Conservation (phyloP, 495 filamentous ascomycete genomes). For the Penicillium bovifimosum region DNA sequence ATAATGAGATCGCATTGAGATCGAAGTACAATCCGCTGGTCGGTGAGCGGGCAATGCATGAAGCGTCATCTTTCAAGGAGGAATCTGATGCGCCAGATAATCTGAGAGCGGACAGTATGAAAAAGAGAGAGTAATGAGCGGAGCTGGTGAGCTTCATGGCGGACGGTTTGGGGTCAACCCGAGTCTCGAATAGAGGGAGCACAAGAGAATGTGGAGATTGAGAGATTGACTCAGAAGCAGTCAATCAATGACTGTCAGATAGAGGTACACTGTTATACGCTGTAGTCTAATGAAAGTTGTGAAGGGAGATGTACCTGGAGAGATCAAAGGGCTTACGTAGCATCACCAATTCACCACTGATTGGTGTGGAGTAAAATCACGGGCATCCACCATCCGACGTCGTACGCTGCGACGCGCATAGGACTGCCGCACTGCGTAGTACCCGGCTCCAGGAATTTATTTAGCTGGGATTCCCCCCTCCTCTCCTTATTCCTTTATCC, state of each 20-base stretch:
- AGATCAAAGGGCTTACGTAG: constrained; percentile 16
- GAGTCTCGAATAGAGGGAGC: background rate
- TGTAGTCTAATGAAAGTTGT: background rate
- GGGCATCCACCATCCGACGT: constrained; percentile 17
- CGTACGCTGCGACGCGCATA: constrained; percentile 23
- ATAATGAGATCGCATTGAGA: constrained; percentile 65
- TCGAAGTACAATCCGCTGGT: constrained; percentile 83
- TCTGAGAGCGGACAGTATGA: constrained; percentile 16
- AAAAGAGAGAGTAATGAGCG: constrained; percentile 17
- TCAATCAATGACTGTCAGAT: background rate
- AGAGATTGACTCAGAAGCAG: background rate
- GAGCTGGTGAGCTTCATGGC: constrained; percentile 21
- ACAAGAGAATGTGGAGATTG: constrained; percentile 6
- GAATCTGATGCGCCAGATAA: constrained; percentile 22
- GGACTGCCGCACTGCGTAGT: background rate
- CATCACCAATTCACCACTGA: background rate
- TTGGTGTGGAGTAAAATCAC: constrained; percentile 17
- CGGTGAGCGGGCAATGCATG: constrained; percentile 76
- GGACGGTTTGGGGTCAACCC: background rate
- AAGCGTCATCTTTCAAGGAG: constrained; percentile 30
- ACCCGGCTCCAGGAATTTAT: constrained; percentile 4
- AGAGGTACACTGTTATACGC: background rate
- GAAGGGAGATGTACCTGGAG: background rate
- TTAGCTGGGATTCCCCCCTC: constrained; percentile 3
- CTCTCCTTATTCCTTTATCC: constrained; percentile 1